phyloP scores from a whole-genome alignment of 2,329 filamentous ascomycete genomes.

The Daldinia eschscholtzii region DNA sequence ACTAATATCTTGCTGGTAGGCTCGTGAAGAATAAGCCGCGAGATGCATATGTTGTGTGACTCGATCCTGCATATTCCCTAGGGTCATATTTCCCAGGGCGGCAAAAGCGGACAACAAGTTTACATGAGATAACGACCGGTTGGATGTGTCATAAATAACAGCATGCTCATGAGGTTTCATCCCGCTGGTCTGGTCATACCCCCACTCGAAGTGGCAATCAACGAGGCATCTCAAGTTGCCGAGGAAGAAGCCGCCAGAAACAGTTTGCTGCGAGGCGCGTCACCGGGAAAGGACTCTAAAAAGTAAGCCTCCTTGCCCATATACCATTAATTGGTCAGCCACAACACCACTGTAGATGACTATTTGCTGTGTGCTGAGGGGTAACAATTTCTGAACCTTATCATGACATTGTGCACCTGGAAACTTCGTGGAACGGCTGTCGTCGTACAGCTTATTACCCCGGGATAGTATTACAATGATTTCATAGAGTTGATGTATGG shows the following conservation, averaged over 20 bases:
- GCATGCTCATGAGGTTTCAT: slow-evolving; percentile 19
- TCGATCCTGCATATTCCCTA: slow-evolving; percentile 39
- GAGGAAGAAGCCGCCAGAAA: slow-evolving; percentile 27
- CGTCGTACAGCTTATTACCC: slow-evolving; percentile 6
- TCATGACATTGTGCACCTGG: slow-evolving; percentile 9
- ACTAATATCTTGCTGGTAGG: slow-evolving; percentile 16
- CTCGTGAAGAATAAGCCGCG: slow-evolving; percentile 20
- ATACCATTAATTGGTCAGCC: slow-evolving; percentile 27
- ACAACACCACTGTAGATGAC: slow-evolving; percentile 12
- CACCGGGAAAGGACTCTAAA: slow-evolving; percentile 22
- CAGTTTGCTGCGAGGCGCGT: slow-evolving; percentile 32
- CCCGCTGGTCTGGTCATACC: slow-evolving; percentile 14
- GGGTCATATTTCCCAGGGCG: slow-evolving; percentile 29
- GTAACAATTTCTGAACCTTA: slow-evolving; percentile 17
- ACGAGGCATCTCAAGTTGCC: slow-evolving; percentile 18
- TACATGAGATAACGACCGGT: slow-evolving; percentile 21
- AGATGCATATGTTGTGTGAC: slow-evolving; percentile 35
- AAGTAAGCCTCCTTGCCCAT: background rate
- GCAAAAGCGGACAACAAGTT: slow-evolving; percentile 34
- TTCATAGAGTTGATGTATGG: slow-evolving; percentile 4
- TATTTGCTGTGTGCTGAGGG: slow-evolving; percentile 31
- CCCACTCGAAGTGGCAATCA: slow-evolving; percentile 18
- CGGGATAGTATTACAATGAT: slow-evolving; percentile 8
- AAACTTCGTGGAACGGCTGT: slow-evolving; percentile 7
- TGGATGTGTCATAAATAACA: slow-evolving; percentile 16